Percentiles rank a stretch among this genome's conserved stretches.
phyloP scores from a whole-genome alignment of 179 eudicot genomes.

The Camellia oleifera region DNA sequence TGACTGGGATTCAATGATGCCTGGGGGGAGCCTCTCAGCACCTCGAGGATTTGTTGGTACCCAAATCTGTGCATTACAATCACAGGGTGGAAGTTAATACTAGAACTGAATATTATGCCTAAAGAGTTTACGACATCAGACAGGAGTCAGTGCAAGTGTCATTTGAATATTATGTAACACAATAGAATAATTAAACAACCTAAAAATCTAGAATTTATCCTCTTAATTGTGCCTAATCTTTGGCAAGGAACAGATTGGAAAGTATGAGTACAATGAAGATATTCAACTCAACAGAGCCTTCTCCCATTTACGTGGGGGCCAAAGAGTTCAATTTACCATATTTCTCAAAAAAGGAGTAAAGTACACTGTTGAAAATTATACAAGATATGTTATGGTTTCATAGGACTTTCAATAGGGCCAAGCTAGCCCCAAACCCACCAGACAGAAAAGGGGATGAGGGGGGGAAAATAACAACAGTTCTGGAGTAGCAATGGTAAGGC shows the following conservation, averaged over 20 bases:
- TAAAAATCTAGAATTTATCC: background rate
- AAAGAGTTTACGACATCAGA: background rate
- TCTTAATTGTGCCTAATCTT: background rate
- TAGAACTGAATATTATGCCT: too few relatives aligned
- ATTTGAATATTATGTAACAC: background rate
- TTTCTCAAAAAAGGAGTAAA: background rate
- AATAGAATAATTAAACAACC: background rate
- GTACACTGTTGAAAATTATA: background rate
- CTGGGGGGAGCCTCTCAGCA: slow-evolving; percentile 74
- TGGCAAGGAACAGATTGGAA: background rate
- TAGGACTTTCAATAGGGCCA: background rate
- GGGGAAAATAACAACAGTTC: background rate
- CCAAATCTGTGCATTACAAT: slow-evolving; percentile 42
- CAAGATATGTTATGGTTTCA: background rate
- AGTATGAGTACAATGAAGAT: background rate
- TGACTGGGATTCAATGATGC: slow-evolving; percentile 53
- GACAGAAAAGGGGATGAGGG: background rate
- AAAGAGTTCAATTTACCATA: background rate
- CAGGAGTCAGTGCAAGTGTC: too few relatives aligned
- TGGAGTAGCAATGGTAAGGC: slow-evolving; percentile 2
- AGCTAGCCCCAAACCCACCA: background rate
- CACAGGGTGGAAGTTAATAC: background rate
- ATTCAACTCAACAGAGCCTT: background rate
- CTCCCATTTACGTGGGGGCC: background rate
- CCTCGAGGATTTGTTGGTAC: slow-evolving; percentile 70